Conservation (phyloP, 352 stramenopile genomes). For the Phytophthora idaei region DNA sequence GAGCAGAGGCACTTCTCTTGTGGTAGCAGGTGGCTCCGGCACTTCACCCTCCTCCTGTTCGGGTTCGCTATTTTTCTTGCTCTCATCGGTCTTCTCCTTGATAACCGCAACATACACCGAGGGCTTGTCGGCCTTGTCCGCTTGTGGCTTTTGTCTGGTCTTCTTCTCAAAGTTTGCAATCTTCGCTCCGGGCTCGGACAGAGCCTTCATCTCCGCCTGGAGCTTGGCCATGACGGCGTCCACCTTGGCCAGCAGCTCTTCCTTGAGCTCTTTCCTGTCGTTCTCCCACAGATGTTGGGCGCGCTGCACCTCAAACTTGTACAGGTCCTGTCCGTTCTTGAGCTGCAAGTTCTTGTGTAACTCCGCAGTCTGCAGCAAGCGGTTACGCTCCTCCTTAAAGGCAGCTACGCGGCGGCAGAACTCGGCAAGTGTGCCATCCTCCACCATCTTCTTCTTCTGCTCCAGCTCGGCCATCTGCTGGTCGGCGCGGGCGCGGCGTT, state of each 20-base stretch:
- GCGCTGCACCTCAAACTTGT: slow-evolving; percentile 78
- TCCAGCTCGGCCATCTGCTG: slow-evolving; percentile 78
- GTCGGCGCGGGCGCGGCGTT: slow-evolving; percentile 37
- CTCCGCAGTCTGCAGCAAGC: slow-evolving; percentile 72
- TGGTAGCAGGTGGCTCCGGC: slow-evolving; percentile 16
- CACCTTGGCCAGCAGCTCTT: slow-evolving; percentile 51
- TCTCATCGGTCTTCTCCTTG: slow-evolving; percentile 8
- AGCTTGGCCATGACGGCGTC: slow-evolving; percentile 57
- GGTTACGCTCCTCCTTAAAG: slow-evolving; percentile 84
- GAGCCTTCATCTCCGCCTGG: slow-evolving; percentile 49
- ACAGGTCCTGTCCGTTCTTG: slow-evolving; percentile 83
- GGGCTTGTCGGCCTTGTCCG: slow-evolving; percentile 7
- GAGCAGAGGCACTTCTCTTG: slow-evolving; percentile 13
- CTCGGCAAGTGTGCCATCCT: slow-evolving; percentile 81
- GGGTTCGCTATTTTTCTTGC: slow-evolving; percentile 14
- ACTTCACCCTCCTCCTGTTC: slow-evolving; percentile 38
- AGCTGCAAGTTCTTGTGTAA: slow-evolving; percentile 86
- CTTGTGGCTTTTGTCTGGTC: slow-evolving; percentile 9
- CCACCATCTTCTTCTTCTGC: slow-evolving; percentile 86
- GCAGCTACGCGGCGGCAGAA: slow-evolving; percentile 83
- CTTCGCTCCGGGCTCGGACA: slow-evolving; percentile 37
- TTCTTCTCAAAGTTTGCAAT: slow-evolving; percentile 12
- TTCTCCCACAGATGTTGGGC: slow-evolving; percentile 73
- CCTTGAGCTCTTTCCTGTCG: slow-evolving; percentile 61
- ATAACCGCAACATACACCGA: slow-evolving; percentile 19